Base-by-base conservation (phyloP, 2,329 filamentous ascomycete species). In the Triangularia verruculosa region DNA sequence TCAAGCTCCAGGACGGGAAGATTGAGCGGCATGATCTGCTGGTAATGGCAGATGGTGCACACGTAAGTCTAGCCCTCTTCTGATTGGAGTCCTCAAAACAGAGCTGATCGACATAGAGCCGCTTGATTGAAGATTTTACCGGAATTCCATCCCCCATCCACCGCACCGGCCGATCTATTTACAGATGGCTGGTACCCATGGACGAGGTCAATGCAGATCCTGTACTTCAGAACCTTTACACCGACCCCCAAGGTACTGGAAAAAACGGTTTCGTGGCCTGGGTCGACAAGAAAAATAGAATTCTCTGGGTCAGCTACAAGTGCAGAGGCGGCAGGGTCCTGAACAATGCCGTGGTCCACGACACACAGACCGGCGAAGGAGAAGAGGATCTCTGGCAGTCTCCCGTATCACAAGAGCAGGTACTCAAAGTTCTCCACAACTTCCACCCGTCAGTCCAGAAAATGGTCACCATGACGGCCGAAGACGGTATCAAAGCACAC, bases 401-500 rank as follows among this genome's bases (percentile, higher is more conserved):
- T 27, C 25, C 60, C 4, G 67, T 59, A 2, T 39, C 63, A 3
- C 58, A n/a, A 22, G 43, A 59, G 2, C 17, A 64, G n/a, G 65
- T 67, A 5, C 58, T 68, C 0, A 20, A 20, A 8, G 20, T 56
- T 17, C 43, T 68, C 1, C n/a, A 47, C 1, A 53, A 61, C 24
- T 68, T 66, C 51, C 61, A 68, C 54, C 27, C 34, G 24, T 30
- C 54, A 2, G 30, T 59, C 0, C 52, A 43, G 20, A 51, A 24
- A 15, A 64, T 68, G 12, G 60, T 67, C 7, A 22, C 51, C 25
- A 62, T 68, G 52, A 61, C 62, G 27, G 63, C 15, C 32, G 64
- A 68, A 54, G 64, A 69, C 52, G 66, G 66, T 25, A 68, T 69
- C 59, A 67, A 67, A n/a, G 62, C 67, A 4, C 66, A 69, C 6